Conservation (phyloP, 2,329 filamentous ascomycete genomes). For the Sphaerulina populicola region DNA sequence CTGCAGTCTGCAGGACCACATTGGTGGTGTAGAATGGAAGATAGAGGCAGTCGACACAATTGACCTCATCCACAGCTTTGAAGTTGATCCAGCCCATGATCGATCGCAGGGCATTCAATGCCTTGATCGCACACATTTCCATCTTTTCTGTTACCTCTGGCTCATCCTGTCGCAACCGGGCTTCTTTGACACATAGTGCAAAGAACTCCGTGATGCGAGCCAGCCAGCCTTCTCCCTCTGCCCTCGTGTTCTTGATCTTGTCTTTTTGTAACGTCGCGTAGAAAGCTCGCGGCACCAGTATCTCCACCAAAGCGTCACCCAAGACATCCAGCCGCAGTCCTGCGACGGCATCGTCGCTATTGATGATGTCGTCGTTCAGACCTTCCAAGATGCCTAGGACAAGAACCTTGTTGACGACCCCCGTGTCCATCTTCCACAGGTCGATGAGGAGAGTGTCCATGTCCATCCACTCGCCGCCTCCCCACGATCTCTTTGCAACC, state of each 20-base stretch:
- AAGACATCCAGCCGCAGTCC: conserved; percentile 73
- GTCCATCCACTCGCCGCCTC: conserved; percentile 76
- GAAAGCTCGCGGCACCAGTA: conserved; percentile 73
- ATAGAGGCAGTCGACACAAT: conserved; percentile 62
- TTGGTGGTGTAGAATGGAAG: conserved; percentile 61
- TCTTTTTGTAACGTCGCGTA: conserved; percentile 63
- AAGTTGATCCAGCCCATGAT: conserved; percentile 82
- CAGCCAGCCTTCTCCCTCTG: conserved; percentile 80
- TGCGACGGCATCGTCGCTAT: conserved; percentile 74
- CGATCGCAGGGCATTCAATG: conserved; percentile 67
- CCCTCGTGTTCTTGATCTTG: conserved; percentile 60
- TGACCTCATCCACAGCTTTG: conserved; percentile 64
- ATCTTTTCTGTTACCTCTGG: conserved; percentile 51
- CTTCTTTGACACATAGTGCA: conserved; percentile 55
- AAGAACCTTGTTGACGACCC: conserved; percentile 65
- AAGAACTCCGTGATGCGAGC: conserved; percentile 67
- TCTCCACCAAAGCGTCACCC: conserved; percentile 84
- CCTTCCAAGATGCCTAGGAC: conserved; percentile 84
- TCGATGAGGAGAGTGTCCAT: conserved; percentile 80
- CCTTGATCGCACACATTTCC: conserved; percentile 58
- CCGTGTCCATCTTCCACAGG: conserved; percentile 56
- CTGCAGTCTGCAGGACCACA: conserved; percentile 64
- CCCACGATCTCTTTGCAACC: conserved; percentile 83
- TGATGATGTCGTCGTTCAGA: conserved; percentile 89
- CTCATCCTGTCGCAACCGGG: conserved; percentile 29